Base-by-base conservation (phyloP, 2,329 filamentous ascomycete genomes). In the Elsinoe fawcettii region DNA sequence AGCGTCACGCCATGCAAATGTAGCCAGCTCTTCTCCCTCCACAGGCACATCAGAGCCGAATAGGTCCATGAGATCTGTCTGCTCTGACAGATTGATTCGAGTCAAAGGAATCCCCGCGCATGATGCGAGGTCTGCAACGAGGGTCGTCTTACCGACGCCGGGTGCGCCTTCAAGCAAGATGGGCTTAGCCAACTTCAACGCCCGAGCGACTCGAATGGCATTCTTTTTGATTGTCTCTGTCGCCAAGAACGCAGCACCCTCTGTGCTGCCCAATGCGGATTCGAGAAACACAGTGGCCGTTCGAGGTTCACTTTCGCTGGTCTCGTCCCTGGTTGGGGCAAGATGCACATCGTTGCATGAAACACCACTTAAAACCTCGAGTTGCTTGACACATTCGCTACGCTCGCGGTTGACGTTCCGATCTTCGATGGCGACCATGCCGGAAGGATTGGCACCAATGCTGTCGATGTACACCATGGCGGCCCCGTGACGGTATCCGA, bases 21-120 rank as follows among this genome's bases (percentile, higher is more conserved):
- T 87, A 1, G 93, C 93, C 6, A 90, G 87, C 66, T 88, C 84
- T 0, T 87, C 90, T n/a, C 90, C 91, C 72, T 97, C 93, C 2
- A 96, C 85, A 0, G 93, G 93, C 6, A 96, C 90, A 74, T 99
- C 93, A 0, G 92, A 96, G 59, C 93, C 93, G 69, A 99, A 99
- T 1, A 99, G 77, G 69, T 99, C 93, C 81, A 97, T 96, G 51
- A 99, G 75, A 71, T 99, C 93, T 0, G 95, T 99, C 73, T 99
- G 93, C 65, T 99, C 93, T 0, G 93, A 97, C 59, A 99, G 77
- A 67, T 99, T 99, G 72, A 99, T 96, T 65, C 93, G 82, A 0
- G 90, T 96, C 61, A 99, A 74, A 6, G 88, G 86, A 60, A 86
- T 86, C 4, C 91, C 90, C 62, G 89, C 87, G 3, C 86, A 84